Evolutionary conservation across 768 basidiomycete species (phyloP).

Genomic region (Nidularia sp.): DNA sequence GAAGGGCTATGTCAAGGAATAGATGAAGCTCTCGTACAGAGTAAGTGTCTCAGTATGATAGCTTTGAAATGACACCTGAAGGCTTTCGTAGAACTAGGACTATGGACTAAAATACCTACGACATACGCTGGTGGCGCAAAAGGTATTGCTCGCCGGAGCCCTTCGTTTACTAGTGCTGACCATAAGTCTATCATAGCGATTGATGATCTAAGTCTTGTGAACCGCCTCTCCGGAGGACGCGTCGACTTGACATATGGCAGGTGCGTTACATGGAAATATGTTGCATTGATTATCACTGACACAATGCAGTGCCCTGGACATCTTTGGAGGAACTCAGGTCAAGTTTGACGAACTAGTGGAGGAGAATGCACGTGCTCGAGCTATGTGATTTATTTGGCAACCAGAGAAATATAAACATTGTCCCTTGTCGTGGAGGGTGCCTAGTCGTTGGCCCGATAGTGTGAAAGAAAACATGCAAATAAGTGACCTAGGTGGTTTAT

Average conservation of each 20-base stretch:
- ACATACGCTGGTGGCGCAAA: slow-evolving; percentile 98
- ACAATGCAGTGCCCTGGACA: slow-evolving; percentile 48
- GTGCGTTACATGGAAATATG: slow-evolving; percentile 23
- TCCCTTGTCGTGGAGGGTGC: too few species aligned
- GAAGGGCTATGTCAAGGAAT: slow-evolving; percentile 97
- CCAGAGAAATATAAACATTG: background rate
- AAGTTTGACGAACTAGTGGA: slow-evolving; percentile 53
- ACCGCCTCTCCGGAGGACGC: slow-evolving; percentile 72
- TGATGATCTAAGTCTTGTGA: slow-evolving; percentile 76
- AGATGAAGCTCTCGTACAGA: slow-evolving; percentile 80
- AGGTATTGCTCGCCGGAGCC: slow-evolving; percentile 36
- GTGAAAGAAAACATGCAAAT: too few species aligned
- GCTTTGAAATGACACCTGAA: background rate
- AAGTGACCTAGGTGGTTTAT: too few species aligned
- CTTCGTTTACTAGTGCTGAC: background rate
- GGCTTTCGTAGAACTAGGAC: slow-evolving; percentile 62
- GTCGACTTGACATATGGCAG: slow-evolving; percentile 89
- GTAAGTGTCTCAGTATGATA: slow-evolving; percentile 36
- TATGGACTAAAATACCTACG: slow-evolving; percentile 89
- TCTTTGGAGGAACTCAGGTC: slow-evolving; percentile 66
- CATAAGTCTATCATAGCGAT: slow-evolving; percentile 37
- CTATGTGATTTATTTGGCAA: background rate
- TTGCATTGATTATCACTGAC: background rate
- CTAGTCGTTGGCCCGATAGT: too few species aligned
- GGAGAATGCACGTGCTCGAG: slow-evolving; percentile 9